Base-by-base conservation (phyloP, 345 rosid species). In the Lepidium aucheri region DNA sequence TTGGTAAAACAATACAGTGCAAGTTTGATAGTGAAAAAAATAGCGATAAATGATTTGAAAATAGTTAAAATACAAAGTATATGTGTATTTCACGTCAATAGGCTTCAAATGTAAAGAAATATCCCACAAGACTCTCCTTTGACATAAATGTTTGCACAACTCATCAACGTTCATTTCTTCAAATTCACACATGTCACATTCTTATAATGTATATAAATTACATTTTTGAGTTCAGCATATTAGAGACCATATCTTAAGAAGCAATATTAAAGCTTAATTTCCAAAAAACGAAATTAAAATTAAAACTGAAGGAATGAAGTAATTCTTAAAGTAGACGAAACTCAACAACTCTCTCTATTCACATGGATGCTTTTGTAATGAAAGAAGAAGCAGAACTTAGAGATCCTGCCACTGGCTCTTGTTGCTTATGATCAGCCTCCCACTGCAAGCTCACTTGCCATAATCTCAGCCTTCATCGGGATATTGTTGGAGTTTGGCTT, bases 401-500 rank as follows among this genome's bases (percentile, higher is more conserved):
- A 63, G 34, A 71, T 30, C 7, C 61, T 46, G 51, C 64, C 42
- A 44, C 28, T 55, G 6, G 52, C 53, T 49, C 49, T 28, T 41
- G 41, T 55, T 60, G 65, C 15, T 30, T 35, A 13, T 42, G 60
- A 64, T 80, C 75, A 88, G 36, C 85, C 87, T 74, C 89, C 93
- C 32, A 87, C 98, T 0, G 76, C 56, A 28, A 91, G 89, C 65
- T 78, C 82, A 43, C 45, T 80, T 12, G 82, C 70, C 77, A 82
- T 81, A 22, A 81, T 78, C 73, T 88, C 93, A 4, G 78, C 57
- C 53, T 76, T 85, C 35, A 79, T 77, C 45, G 76, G 84, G 8
- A 61, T 74, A 30, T 63, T 65, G 58, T 74, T 68, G 50, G 81
- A 60, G 36, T 73, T 66, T 3, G 41, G 70, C 61, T 57, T 71